These are phyloP conservation scores for Lanzia echinophila DNA, from an alignment of 2,329 filamentous ascomycete genomes.

Conservation along the genomic window DNA sequence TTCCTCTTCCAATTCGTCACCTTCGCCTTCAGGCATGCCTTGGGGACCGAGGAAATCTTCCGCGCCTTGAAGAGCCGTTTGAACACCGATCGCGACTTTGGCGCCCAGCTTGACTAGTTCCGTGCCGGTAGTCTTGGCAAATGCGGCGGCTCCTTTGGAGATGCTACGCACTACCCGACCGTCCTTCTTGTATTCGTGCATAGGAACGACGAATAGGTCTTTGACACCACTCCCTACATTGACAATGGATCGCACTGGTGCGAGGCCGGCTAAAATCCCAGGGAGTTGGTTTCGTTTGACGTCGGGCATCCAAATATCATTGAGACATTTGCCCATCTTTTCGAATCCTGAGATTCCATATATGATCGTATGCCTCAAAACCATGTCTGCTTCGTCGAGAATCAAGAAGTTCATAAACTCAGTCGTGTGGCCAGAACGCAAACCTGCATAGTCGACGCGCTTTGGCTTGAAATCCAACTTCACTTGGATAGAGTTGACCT, in stretches of 20 bases:
- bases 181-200: conserved; percentile 90
- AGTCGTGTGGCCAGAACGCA: conserved; percentile 87
- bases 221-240: conserved; percentile 84
- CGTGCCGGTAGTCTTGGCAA: conserved; percentile 87
- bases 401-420: conserved; percentile 99
- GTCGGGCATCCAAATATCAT: conserved; percentile 95
- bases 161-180: conserved; percentile 87
- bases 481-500: conserved; percentile 76
- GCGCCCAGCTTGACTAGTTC: conserved; percentile 93
- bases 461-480: conserved; percentile 97
- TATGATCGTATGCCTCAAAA: conserved; percentile 80
- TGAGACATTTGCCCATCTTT: conserved; percentile 78
- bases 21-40: conserved; percentile 35
- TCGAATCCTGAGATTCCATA: conserved; percentile 92
- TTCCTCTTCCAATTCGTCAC: conserved; percentile 63
- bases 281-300: conserved; percentile 85
- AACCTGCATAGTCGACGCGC: conserved; percentile 87
- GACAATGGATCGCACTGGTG: conserved; percentile 81
- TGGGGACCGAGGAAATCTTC: conserved; percentile 64
- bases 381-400: conserved; percentile 80
- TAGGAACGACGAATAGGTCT: conserved; percentile 81
- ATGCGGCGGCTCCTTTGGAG: conserved; percentile 81
- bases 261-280: conserved; percentile 79
- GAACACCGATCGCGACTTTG: conserved; percentile 89
- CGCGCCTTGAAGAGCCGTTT: conserved; percentile 83